Conservation (phyloP, 2,329 filamentous ascomycete species). For the Xylariaceae sp. region DNA sequence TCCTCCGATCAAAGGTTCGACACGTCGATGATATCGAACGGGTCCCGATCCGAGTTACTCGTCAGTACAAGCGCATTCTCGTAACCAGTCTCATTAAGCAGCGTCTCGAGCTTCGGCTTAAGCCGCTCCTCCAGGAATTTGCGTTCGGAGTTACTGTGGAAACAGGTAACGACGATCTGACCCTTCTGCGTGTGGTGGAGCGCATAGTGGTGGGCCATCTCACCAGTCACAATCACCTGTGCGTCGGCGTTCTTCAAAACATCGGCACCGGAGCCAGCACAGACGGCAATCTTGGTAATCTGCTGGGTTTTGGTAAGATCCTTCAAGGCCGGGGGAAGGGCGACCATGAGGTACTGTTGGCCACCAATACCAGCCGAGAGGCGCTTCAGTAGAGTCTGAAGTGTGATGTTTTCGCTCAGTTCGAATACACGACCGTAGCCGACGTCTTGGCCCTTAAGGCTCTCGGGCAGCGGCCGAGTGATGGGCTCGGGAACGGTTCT, state of each 20-base stretch:
- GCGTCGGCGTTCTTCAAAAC: constrained; percentile 66
- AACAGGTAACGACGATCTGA: constrained; percentile 74
- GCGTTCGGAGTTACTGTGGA: constrained; percentile 91
- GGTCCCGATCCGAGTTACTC: constrained; percentile 78
- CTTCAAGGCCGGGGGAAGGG: constrained; percentile 39
- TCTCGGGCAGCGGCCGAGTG: constrained; percentile 36
- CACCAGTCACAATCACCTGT: constrained; percentile 83
- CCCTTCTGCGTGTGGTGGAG: constrained; percentile 80
- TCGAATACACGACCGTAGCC: constrained; percentile 51
- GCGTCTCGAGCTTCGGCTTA: constrained; percentile 56
- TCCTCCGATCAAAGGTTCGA: constrained; percentile 30
- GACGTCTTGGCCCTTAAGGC: constrained; percentile 37
- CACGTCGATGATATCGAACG: constrained; percentile 69
- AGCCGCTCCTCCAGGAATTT: constrained; percentile 72
- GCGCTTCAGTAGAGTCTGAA: constrained; percentile 42
- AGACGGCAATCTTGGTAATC: constrained; percentile 71
- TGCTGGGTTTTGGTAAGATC: constrained; percentile 32
- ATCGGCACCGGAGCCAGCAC: constrained; percentile 79
- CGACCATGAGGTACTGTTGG: constrained; percentile 50
- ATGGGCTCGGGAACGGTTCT: constrained; percentile 45
- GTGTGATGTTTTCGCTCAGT: constrained; percentile 36
- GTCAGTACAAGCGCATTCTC: constrained; percentile 57
- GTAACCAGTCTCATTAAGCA: constrained; percentile 46
- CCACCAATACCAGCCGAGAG: constrained; percentile 65
- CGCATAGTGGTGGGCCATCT: constrained; percentile 90